These are phyloP conservation scores for Pachyrhizus erosus DNA, from an alignment of 306 rosid species.

Conservation along the genomic window DNA sequence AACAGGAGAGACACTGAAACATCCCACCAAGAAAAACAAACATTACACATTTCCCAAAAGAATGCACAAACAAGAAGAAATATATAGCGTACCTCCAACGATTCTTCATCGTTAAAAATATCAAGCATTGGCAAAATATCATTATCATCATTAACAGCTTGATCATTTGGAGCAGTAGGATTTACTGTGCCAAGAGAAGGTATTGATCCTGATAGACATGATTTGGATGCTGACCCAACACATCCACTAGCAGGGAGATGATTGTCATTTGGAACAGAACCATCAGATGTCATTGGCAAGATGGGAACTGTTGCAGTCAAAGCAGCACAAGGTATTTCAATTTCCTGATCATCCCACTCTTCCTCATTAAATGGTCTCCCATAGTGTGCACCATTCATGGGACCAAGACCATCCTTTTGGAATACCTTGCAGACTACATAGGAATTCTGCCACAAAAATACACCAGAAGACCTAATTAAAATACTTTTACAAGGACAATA, in stretches of 20 bases:
- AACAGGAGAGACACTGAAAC: no score
- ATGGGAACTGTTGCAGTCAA: conserved; percentile 17
- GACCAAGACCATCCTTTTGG: conserved; percentile 77
- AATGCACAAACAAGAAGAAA: not conserved
- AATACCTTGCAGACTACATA: conserved; percentile 70
- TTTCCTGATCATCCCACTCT: conserved; percentile 65
- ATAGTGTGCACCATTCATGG: conserved; percentile 70
- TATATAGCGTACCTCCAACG: conserved; percentile 49
- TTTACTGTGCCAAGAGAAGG: conserved; percentile 23
- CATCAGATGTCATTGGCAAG: conserved; percentile 9
- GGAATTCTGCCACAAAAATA: conserved; percentile 58
- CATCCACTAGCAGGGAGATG: conserved; percentile 1
- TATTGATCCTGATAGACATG: conserved; percentile 48
- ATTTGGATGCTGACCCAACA: conserved; percentile 39
- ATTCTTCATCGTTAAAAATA: not conserved
- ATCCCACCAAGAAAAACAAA: no score
- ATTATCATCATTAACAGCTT: conserved; percentile 36
- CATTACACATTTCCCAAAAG: not conserved
- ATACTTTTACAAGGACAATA: not conserved
- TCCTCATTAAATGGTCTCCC: conserved; percentile 70
- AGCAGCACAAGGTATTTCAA: conserved; percentile 42
- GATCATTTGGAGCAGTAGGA: conserved; percentile 34
- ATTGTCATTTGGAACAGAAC: conserved; percentile 24
- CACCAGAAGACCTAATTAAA: conserved; percentile 19
- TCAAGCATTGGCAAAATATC: conserved; percentile 33